phyloP scores from a whole-genome alignment of 495 filamentous ascomycete species.

The Hamigera avellanea region DNA sequence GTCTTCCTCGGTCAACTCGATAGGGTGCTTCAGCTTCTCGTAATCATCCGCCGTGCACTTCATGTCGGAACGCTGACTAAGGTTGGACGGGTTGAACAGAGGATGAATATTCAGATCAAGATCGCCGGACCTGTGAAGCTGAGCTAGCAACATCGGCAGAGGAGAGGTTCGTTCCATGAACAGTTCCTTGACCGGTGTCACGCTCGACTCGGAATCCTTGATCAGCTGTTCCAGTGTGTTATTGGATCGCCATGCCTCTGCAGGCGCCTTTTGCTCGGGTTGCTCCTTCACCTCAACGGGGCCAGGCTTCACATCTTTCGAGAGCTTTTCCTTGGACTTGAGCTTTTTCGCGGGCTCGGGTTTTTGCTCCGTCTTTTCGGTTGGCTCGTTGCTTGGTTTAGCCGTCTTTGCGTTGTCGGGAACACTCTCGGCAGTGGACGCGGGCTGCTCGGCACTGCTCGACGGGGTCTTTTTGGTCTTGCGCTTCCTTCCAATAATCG shows the following conservation, averaged over 20 bases:
- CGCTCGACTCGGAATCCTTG: conserved; percentile 27
- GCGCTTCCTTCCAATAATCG: conserved; percentile 79
- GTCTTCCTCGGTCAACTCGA: conserved; percentile 27
- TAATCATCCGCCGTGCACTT: conserved; percentile 35
- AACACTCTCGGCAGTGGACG: conserved; percentile 22
- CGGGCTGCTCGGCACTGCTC: conserved; percentile 25
- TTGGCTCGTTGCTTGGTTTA: conserved; percentile 11
- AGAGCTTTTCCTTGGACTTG: conserved; percentile 27
- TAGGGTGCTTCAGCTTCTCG: conserved; percentile 23
- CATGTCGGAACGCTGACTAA: conserved; percentile 41
- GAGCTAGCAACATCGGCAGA: conserved; percentile 33
- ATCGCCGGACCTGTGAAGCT: conserved; percentile 36
- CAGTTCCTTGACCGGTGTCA: conserved; percentile 25
- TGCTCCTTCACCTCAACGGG: conserved; percentile 24
- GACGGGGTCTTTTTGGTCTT: conserved; percentile 68
- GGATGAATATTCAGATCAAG: conserved; percentile 38
- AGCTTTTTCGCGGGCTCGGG: conserved; percentile 17
- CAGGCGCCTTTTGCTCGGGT: conserved; percentile 14
- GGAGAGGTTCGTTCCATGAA: conserved; percentile 29
- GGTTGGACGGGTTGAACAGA: conserved; percentile 42
- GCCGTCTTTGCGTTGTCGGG: conserved; percentile 23
- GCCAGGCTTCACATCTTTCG: conserved; percentile 16
- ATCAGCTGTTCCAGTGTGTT: conserved; percentile 30
- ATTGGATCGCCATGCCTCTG: conserved; percentile 30
- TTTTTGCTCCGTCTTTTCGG: conserved; percentile 19